Evolutionary conservation across 208 protist genomes (phyloP), one percentile per base, ranked within the genome.

Genomic region (Naegleria fowleri): DNA sequence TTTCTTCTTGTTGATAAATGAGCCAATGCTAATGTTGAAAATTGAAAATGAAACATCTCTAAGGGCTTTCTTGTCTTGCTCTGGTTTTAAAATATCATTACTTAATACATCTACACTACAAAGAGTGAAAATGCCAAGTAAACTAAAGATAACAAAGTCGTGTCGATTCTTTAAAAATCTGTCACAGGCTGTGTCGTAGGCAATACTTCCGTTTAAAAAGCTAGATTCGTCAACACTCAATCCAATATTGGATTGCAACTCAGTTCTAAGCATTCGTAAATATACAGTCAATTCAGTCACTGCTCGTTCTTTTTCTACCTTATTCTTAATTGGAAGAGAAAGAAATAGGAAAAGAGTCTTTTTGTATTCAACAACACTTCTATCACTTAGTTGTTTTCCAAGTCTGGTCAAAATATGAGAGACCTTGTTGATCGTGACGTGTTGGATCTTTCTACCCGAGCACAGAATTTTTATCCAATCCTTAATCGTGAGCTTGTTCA

Each of bases 261-360:
- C 67, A 36, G 16, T 79, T 36, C 29, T 79, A 9, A 79, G n/a
- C 29, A 36, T 79, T 36, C 25, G 19, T 79, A 79, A 79, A 79
- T 36, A 79, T 36, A 36, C 5, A 15, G n/a, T 36, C n/a, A 79
- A 79, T 79, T 79, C 67, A 4, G 7, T 79, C n/a, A 36, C 7
- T 36, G 6, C 7, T 79, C 29, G 19, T 36, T 79, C 67, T 79
- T 25, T 79, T 79, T 36, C 16, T 79, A 79, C 9, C n/a, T 79
- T 79, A 79, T 79, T n/a, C n/a, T 79, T 79, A 79, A 79, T 79
- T 1, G 67, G 67, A 36, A 79, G n/a, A 15, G 67, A 79, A 36
- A 79, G n/a, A 79, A 79, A 79, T 79, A 79, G 29, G n/a, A 79
- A 79, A 36, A 79, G n/a, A 36, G 67, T 79, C 29, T 79, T 79